These are phyloP conservation scores for Trichoderma sp. DNA, from an alignment of 2,329 filamentous ascomycete genomes.

Conservation along the genomic window DNA sequence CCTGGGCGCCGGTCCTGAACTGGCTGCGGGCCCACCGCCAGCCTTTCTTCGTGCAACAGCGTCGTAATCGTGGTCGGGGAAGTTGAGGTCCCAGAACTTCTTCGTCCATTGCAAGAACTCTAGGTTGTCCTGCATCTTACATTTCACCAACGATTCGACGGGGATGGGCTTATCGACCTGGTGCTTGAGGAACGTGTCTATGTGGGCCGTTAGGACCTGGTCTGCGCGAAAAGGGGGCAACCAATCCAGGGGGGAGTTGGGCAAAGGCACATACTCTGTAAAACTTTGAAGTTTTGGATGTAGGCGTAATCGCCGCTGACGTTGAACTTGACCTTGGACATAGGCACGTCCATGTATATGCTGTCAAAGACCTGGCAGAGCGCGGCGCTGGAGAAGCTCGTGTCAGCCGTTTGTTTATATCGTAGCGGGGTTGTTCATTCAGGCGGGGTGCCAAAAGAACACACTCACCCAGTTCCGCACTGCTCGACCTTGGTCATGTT, in stretches of 20 bases:
- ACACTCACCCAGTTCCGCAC: conserved; percentile 87
- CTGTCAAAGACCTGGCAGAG: conserved; percentile 98
- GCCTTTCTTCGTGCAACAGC: conserved; percentile 82
- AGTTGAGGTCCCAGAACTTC: conserved; percentile 97
- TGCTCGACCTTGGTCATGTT: conserved; percentile 99
- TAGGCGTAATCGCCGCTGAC: conserved; percentile 97
- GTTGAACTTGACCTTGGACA: conserved; percentile 97
- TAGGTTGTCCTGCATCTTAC: conserved; percentile 99
- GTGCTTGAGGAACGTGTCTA: conserved; percentile 82
- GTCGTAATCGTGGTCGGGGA: conserved; percentile 95
- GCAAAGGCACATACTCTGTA: conserved; percentile 71
- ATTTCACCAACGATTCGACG: conserved; percentile 87
- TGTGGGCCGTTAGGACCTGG: conserved; percentile 18
- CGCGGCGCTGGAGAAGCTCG: conserved; percentile 65
- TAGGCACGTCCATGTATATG: conserved; percentile 93
- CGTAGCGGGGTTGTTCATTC: conserved; percentile 16
- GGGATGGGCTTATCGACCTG: conserved; percentile 85
- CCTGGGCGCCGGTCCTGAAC: conserved; percentile 45
- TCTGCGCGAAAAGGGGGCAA: neutral
- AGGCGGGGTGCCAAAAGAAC: conserved; percentile 33
- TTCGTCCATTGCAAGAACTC: conserved; percentile 98
- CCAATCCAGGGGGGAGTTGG: neutral
- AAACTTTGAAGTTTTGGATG: conserved; percentile 95
- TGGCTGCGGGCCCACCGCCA: conserved; percentile 57
- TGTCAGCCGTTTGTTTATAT: conserved; percentile 19